A percentile compares a stretch with the other conserved stretches of the same genome.
phyloP scores from a whole-genome alignment of 164 flowering plant genomes.

The Chloranthus sessilifolius region DNA sequence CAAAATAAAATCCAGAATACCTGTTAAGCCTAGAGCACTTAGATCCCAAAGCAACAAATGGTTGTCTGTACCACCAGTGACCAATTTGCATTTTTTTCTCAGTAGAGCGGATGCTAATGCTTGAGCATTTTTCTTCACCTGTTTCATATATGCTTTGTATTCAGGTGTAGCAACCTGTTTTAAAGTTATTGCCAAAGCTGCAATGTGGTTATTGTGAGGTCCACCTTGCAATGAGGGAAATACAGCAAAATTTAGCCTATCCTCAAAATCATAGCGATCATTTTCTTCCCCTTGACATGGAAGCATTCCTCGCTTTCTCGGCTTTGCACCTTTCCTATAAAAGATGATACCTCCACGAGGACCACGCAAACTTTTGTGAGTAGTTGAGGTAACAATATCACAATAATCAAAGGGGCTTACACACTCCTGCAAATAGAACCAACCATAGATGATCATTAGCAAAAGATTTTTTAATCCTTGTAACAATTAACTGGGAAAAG shows the following conservation, averaged over 20 bases:
- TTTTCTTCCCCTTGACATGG: conserved; percentile 46
- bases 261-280: conserved; percentile 74
- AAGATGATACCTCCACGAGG: conserved; percentile 95
- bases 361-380: conserved; percentile 90
- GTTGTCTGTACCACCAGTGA: conserved; percentile 94
- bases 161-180: conserved; percentile 85
- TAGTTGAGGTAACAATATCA: conserved; percentile 91
- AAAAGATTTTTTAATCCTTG: too few species aligned
- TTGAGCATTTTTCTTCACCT: conserved; percentile 91
- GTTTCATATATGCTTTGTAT: conserved; percentile 75
- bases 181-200: conserved; percentile 92
- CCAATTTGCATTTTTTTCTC: conserved; percentile 68
- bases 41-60: conserved; percentile 93
- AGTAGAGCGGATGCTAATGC: conserved; percentile 72
- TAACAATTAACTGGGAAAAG: too few species aligned
- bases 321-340: conserved; percentile 62
- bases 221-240: conserved; percentile 93
- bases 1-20: conserved; percentile 28
- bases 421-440: conserved; percentile 53
- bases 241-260: conserved; percentile 84
- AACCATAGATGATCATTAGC: not conserved
- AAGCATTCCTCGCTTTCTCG: conserved; percentile 41
- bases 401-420: conserved; percentile 82
- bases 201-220: conserved; percentile 92
- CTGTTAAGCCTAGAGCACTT: conserved; percentile 65